Evolutionary conservation across 179 eudicot genomes (phyloP).

Genomic region (Vitellaria paradoxa): DNA sequence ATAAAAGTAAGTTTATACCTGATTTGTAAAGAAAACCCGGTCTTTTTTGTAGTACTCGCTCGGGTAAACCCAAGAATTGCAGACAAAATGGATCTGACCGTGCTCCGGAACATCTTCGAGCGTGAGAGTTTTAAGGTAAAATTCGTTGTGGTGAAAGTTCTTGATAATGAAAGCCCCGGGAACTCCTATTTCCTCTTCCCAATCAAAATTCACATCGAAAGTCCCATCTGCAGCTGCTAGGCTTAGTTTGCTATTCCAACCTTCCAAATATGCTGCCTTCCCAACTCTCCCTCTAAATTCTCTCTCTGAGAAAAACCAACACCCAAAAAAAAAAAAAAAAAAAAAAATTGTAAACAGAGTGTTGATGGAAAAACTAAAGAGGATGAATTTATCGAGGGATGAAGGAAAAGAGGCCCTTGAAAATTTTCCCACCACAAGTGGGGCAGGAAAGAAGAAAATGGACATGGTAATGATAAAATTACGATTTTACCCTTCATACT

Average conservation of each 20-base stretch:
- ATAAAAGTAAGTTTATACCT: constrained; percentile 51
- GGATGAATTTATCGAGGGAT: too few species aligned
- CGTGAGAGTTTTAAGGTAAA: constrained; percentile 62
- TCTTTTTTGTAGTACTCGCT: constrained; percentile 47
- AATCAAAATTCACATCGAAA: constrained; percentile 50
- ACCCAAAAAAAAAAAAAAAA: too few species aligned
- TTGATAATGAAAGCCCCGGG: constrained; percentile 66
- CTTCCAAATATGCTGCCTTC: constrained; percentile 52
- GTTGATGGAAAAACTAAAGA: background rate
- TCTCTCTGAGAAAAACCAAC: constrained; percentile 24
- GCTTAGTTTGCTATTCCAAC: constrained; percentile 46
- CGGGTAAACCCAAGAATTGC: constrained; percentile 89
- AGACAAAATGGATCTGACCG: constrained; percentile 52
- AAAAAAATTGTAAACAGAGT: too few species aligned
- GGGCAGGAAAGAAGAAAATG: too few species aligned
- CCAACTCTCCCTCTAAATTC: constrained; percentile 45
- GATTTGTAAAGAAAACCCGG: constrained; percentile 73
- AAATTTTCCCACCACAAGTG: too few species aligned
- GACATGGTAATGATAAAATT: too few species aligned
- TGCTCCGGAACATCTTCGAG: constrained; percentile 60
- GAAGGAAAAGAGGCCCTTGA: too few species aligned
- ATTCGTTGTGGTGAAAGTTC: constrained; percentile 61
- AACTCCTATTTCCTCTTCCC: constrained; percentile 60
- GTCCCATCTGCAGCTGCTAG: constrained; percentile 47
- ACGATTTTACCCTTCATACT: too few species aligned